Base-by-base conservation (phyloP, 148 eudicot species). In the Vaccinium vitisidaea region DNA sequence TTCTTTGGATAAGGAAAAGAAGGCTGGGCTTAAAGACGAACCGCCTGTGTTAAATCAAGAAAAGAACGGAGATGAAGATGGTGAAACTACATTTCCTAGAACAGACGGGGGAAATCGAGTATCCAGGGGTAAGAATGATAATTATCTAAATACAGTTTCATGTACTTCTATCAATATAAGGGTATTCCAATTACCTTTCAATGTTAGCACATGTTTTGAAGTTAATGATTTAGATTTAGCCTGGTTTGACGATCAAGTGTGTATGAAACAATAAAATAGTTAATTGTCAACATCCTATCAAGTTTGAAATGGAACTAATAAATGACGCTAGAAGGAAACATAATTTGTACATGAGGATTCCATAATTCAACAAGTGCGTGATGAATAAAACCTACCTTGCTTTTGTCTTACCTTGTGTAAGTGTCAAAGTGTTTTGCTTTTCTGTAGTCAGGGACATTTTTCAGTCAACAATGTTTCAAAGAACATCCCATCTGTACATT, bases 51-150 rank as follows among this genome's bases (percentile, higher is more conserved):
- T 86, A 75, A 88, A 85, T 49, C 87, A 83, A 84, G 90, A 79
- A 80, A 94, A 91, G 87, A 61, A 79, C 83, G 92, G 81, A 76
- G 91, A 69, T 79, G 93, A 82, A 84, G 82, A 63, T 80, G 89
- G 67, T 73, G 89, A 86, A 82, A 84, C 83, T 87, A 87, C 80
- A 32, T 80, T 77, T 52, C 84, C 77, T 75, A 90, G 84, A 78
- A 86, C 87, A 81, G 93, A 89, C 81, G 82, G 83, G 80, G 89
- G 69, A 25, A 69, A 39, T 54, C 90, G 88, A 87, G 84, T 81
- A 82, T 83, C 67, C 84, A 89, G 87, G 89, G 99, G 98, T 95
- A 88, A 91, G 94, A 83, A 77, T 77, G 19, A 58, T 55, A 77
- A 76, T 39, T 25, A 5, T 75, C 30, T 65, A 69, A 52, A 25